A percentile compares a stretch with the other conserved stretches of the same genome.
Evolutionary conservation across 768 basidiomycete genomes (phyloP).

Genomic region (Tricholoma saponaceum): DNA sequence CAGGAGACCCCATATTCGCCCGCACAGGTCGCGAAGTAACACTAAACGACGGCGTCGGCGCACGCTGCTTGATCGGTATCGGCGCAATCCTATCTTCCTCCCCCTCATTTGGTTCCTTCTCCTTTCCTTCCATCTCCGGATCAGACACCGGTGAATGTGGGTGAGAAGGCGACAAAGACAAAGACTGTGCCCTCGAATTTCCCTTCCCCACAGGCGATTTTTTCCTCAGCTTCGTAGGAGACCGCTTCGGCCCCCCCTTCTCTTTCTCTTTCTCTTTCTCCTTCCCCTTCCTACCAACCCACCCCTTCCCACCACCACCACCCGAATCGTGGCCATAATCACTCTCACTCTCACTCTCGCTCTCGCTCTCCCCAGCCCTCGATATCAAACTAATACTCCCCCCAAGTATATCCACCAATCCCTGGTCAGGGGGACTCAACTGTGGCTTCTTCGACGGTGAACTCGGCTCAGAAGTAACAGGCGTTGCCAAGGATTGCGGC

Average conservation of each 20-base stretch:
- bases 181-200: neutral
- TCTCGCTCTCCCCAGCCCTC: conserved; percentile 27
- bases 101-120: neutral
- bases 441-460: neutral
- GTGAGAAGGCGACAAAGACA: neutral
- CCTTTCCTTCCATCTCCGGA: neutral
- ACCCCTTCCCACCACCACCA: neutral
- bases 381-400: conserved; percentile 39
- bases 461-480: neutral
- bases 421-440: conserved; percentile 34
- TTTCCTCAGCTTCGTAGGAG: neutral
- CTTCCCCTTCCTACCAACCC: neutral
- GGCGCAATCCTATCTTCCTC: conserved; percentile 38
- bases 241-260: neutral
- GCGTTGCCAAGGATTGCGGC: too few relatives aligned
- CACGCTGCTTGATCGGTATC: conserved; percentile 54
- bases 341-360: conserved; percentile 21
- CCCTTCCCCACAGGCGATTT: neutral
- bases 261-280: conserved; percentile 9
- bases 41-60: conserved; percentile 54
- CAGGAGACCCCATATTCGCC: neutral
- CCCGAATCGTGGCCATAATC: conserved; percentile 8
- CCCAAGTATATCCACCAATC: conserved; percentile 39
- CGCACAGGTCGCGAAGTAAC: conserved; percentile 53
- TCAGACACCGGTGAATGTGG: neutral